A percentile compares a stretch with the other conserved stretches of the same genome.
Evolutionary conservation across 164 flowering plant genomes (phyloP).

Genomic region (Macadamia integrifolia): DNA sequence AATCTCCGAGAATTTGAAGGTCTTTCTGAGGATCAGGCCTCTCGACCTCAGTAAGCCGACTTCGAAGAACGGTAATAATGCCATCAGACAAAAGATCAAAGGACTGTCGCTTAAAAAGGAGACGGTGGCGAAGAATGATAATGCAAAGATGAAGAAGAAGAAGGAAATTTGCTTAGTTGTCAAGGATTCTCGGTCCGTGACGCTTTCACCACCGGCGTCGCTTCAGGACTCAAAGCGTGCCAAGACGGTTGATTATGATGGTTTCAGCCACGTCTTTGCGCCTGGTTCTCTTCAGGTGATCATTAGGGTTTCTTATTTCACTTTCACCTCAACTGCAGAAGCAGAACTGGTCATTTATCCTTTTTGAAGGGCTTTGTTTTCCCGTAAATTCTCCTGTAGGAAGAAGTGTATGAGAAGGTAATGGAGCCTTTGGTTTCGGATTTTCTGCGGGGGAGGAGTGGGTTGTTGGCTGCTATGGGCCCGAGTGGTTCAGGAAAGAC

Average conservation of each 20-base stretch:
- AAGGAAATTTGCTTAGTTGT: background rate
- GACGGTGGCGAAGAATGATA: slow-evolving; percentile 14
- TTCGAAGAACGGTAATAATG: slow-evolving; percentile 3
- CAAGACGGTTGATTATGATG: slow-evolving; percentile 46
- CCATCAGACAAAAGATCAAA: slow-evolving; percentile 10
- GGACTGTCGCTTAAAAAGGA: slow-evolving; percentile 31
- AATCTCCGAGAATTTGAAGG: slow-evolving; percentile 39
- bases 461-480: slow-evolving; percentile 80
- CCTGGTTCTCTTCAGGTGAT: slow-evolving; percentile 66
- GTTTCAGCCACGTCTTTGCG: slow-evolving; percentile 67
- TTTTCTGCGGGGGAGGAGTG: slow-evolving; percentile 67
- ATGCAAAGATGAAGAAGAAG: background rate
- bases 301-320: background rate
- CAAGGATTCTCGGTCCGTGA: background rate
- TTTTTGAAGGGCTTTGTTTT: background rate
- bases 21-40: slow-evolving; percentile 62
- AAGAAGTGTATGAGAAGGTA: slow-evolving; percentile 56
- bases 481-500: slow-evolving; percentile 96
- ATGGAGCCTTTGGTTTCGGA: slow-evolving; percentile 72
- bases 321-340: background rate
- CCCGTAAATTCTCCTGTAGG: slow-evolving; percentile 22
- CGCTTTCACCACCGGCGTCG: background rate
- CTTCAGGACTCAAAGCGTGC: background rate
- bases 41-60: slow-evolving; percentile 3
- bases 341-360: background rate